Base-by-base conservation (phyloP, 352 stramenopile species). In the Phytophthora pistaciae region DNA sequence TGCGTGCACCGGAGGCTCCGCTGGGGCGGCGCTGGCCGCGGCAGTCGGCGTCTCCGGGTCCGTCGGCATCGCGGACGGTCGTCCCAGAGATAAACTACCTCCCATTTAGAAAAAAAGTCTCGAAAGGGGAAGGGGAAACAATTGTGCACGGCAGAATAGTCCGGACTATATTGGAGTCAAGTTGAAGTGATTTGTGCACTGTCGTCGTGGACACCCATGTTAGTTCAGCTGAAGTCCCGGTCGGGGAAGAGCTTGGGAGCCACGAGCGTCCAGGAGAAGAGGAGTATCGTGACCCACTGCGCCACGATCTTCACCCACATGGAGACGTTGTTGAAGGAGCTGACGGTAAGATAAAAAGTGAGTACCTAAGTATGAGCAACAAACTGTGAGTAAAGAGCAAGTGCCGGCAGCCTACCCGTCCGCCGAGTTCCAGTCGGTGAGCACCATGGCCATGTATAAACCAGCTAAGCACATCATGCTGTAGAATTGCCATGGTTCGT, bases 261-360 rank as follows among this genome's bases (percentile, higher is more conserved):
- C 3, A 98, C 53, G 20, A 99, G 77, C 13, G 97, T 99, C 97
- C 97, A 99, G 8, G 92, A 70, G 73, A 99, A 99, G 2, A 99
- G 70, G 13, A 92, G 58, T 40, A 98, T 88, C n/a, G 90, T 94
- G 49, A 98, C 65, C 96, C 97, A 99, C 65, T 99, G 96, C 23
- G 92, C 89, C 11, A 85, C 77, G 75, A 98, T 97, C 46, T 99
- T 95, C 61, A 99, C 95, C 95, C 96, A 99, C 96, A 99, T 99
- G 18, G 88, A 97, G 1, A 96, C 80, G 14, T 88, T 84, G 36
- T 92, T 91, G 52, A 66, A 83, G 3, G 78, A 74, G n/a, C 70
- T 85, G 23, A 14, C 20, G 10, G 0, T 4, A 20, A 20, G n/a
- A 49, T 13, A 21, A 4, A 21, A 9, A 23, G 46, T 29, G 46